These are phyloP conservation scores for Chrysoporthe austroafricana DNA, from an alignment of 2,329 filamentous ascomycete species.

Conservation along the genomic window DNA sequence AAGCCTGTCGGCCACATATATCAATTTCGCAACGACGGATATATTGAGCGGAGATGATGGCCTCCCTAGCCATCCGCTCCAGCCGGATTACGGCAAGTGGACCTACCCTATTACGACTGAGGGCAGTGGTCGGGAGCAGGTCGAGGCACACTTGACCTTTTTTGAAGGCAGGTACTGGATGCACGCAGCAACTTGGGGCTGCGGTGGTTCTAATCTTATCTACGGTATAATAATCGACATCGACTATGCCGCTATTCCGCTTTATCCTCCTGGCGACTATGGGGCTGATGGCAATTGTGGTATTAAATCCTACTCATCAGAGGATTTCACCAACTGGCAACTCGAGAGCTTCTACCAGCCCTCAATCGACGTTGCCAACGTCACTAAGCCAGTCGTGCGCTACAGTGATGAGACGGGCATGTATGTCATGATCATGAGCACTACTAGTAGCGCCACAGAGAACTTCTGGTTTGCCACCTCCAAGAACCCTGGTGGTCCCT, in stretches of 20 bases:
- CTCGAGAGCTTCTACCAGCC: neutral
- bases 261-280: slow-evolving; percentile 3
- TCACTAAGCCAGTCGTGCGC: neutral
- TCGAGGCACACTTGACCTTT: neutral
- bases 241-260: neutral
- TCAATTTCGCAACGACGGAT: neutral
- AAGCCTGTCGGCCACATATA: neutral
- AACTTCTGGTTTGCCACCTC: neutral
- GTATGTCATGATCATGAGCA: neutral
- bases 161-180: neutral
- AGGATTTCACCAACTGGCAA: neutral
- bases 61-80: neutral
- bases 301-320: neutral
- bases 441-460: neutral
- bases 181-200: neutral
- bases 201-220: neutral
- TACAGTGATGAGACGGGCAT: neutral
- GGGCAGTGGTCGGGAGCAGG: neutral
- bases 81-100: neutral
- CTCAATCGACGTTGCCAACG: neutral
- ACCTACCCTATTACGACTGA: neutral
- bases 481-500: neutral
- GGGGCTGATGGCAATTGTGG: neutral
- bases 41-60: neutral
- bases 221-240: neutral